Percentiles rank a stretch among this genome's conserved stretches.
Conservation (phyloP, 139 green algal species). For the Deuterostichococcus epilithicus region DNA sequence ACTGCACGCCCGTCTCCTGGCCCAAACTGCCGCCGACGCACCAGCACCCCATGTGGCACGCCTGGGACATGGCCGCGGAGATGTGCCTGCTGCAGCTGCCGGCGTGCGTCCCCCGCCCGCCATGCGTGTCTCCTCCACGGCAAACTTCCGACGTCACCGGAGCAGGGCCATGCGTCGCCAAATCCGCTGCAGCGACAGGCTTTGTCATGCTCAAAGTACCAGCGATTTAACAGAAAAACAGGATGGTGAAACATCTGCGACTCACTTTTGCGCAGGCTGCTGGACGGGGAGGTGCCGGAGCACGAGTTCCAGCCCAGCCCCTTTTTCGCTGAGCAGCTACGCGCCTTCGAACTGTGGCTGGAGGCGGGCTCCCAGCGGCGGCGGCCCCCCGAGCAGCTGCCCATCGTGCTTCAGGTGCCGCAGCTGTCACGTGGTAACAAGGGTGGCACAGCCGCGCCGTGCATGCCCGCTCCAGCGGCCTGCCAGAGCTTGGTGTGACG, state of each 20-base stretch:
- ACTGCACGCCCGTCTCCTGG: constrained; percentile 80
- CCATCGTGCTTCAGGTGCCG: constrained; percentile 91
- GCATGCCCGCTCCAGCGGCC: no score
- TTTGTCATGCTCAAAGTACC: no score
- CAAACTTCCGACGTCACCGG: neutral
- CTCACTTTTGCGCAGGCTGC: constrained; percentile 4
- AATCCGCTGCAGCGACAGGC: no score
- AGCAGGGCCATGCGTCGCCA: no score
- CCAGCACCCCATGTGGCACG: constrained; percentile 95
- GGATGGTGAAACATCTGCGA: constrained; percentile 2
- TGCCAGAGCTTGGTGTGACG: no score
- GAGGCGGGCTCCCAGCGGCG: constrained; percentile 76
- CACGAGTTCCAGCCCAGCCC: constrained; percentile 50
- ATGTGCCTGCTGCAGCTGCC: constrained; percentile 89
- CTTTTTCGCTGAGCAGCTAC: constrained; percentile 98
- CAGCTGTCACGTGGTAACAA: no score
- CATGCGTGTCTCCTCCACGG: neutral
- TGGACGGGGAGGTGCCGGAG: constrained; percentile 10
- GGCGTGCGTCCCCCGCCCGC: neutral
- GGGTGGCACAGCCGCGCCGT: no score
- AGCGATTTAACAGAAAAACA: no score
- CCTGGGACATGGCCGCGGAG: constrained; percentile 96
- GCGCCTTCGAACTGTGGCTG: constrained; percentile 98
- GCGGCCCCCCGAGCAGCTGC: constrained; percentile 94
- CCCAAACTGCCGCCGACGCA: constrained; percentile 90